A percentile compares a stretch with the other conserved stretches of the same genome.
phyloP scores from a whole-genome alignment of 208 protist species.

The Acanthamoeba triangularis region DNA sequence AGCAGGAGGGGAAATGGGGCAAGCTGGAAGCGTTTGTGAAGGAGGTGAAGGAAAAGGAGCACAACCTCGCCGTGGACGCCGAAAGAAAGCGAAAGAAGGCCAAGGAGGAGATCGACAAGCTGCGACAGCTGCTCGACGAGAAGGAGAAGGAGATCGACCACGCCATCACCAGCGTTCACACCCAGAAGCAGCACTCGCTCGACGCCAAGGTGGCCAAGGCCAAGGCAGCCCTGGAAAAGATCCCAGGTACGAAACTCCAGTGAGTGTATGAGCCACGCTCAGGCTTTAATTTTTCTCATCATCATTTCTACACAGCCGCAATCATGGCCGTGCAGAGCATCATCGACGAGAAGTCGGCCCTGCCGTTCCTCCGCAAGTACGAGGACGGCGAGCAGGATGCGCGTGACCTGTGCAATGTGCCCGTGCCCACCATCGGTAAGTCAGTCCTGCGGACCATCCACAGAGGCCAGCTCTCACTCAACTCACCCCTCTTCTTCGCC shows the following conservation, averaged over 20 bases:
- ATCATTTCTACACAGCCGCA: neutral
- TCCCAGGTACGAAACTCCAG: neutral
- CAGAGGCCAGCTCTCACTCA: too few relatives aligned
- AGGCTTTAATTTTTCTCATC: neutral
- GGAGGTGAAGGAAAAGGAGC: constrained; percentile 2
- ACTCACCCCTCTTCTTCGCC: too few relatives aligned
- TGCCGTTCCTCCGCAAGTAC: constrained; percentile 16
- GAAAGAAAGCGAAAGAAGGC: neutral
- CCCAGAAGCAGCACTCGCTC: neutral
- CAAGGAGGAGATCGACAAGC: neutral
- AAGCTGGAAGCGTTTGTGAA: constrained; percentile 34
- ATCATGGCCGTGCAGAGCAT: constrained; percentile 1
- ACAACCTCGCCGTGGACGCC: neutral
- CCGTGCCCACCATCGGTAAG: constrained; percentile 26
- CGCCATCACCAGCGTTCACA: constrained; percentile 12
- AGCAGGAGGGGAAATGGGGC: constrained; percentile 1
- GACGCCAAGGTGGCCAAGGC: constrained; percentile 9
- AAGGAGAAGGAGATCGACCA: constrained; percentile 44
- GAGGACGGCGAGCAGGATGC: neutral
- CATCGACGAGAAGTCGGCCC: neutral
- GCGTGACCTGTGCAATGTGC: neutral
- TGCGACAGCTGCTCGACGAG: constrained; percentile 10
- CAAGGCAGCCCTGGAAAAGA: neutral
- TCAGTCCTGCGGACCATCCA: neutral
- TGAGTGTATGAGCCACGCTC: too few relatives aligned